These are phyloP conservation scores for Coemansia sp. DNA, from an alignment of 192 early-diverging fungal genomes.

Conservation along the genomic window DNA sequence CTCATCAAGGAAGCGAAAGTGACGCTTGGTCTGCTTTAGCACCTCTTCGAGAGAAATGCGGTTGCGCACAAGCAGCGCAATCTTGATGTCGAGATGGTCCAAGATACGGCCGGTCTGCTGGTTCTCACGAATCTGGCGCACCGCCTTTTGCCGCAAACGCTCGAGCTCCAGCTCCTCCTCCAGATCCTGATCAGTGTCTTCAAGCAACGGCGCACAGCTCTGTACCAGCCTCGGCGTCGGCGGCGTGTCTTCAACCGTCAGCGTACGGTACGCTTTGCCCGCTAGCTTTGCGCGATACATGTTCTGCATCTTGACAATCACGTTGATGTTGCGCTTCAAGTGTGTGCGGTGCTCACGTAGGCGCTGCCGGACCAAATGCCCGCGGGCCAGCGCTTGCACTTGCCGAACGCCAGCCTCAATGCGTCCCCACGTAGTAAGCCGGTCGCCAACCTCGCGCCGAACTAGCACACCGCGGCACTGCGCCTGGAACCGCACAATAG, in stretches of 20 bases:
- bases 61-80: constrained; percentile 93
- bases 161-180: constrained; percentile 92
- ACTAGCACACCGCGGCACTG: constrained; percentile 44
- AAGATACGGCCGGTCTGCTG: constrained; percentile 71
- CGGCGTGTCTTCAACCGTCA: constrained; percentile 74
- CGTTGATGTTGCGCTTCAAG: constrained; percentile 63
- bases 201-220: constrained; percentile 81
- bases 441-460: constrained; percentile 36
- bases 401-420: constrained; percentile 34
- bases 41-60: constrained; percentile 95
- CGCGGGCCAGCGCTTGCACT: constrained; percentile 67
- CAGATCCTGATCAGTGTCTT: constrained; percentile 87
- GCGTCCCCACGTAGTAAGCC: constrained; percentile 31
- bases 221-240: constrained; percentile 76
- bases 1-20: constrained; percentile 53
- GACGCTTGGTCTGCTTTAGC: constrained; percentile 55
- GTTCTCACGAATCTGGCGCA: constrained; percentile 88
- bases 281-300: constrained; percentile 65
- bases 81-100: constrained; percentile 92
- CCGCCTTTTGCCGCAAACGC: constrained; percentile 77
- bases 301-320: constrained; percentile 72
- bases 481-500: constrained; percentile 51
- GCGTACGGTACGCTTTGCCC: constrained; percentile 64
- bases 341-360: constrained; percentile 59
- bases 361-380: constrained; percentile 60